phyloP scores from a whole-genome alignment of 73 alveolate genomes.

The Tetrahymena malaccensis region DNA sequence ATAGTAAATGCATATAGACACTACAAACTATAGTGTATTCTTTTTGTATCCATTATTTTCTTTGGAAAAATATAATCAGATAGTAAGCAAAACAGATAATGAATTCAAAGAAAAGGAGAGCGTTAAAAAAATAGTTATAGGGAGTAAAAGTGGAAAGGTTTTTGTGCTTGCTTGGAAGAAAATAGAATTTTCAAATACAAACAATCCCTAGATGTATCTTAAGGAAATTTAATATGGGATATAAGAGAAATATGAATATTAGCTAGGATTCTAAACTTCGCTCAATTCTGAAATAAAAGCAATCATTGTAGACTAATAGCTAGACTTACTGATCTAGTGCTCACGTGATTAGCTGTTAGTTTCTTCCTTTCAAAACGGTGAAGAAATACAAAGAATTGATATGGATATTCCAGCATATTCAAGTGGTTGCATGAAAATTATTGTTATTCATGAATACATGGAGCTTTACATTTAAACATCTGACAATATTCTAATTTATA shows the following conservation, averaged over 20 bases:
- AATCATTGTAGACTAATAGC: background rate
- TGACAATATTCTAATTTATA: background rate
- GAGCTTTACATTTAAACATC: background rate
- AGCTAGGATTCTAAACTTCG: background rate
- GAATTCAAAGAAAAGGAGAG: background rate
- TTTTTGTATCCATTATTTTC: background rate
- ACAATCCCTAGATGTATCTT: background rate
- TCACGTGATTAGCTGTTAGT: background rate
- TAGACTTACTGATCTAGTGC: background rate
- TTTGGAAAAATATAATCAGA: background rate
- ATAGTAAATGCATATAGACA: background rate
- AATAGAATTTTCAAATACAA: background rate
- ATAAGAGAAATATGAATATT: background rate
- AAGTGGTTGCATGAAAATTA: background rate
- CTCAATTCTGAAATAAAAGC: background rate
- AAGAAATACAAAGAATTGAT: background rate
- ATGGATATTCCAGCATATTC: background rate
- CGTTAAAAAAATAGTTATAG: background rate
- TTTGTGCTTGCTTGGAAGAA: background rate
- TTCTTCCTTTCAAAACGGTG: background rate
- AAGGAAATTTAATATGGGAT: background rate
- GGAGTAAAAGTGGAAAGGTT: background rate
- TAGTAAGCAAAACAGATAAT: background rate
- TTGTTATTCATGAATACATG: background rate
- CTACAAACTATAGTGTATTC: background rate